phyloP scores from a whole-genome alignment of 768 basidiomycete species.

The Trametes punicea region DNA sequence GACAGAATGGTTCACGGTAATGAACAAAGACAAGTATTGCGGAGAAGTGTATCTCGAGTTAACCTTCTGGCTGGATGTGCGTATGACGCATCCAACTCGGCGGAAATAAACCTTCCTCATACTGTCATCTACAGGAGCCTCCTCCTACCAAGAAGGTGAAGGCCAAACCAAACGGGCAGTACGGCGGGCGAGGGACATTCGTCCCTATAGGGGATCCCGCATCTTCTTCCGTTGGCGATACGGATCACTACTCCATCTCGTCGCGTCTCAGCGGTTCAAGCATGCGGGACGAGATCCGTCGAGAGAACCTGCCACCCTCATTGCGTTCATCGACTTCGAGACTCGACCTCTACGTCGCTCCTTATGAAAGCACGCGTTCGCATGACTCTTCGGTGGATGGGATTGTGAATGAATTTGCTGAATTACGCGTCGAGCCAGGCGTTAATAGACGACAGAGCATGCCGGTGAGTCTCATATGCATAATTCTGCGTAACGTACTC shows the following conservation, averaged over 20 bases:
- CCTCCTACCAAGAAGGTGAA: conserved; percentile 67
- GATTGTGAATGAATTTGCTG: conserved; percentile 62
- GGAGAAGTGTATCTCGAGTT: conserved; percentile 96
- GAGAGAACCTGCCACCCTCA: conserved; percentile 58
- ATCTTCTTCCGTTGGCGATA: conserved; percentile 24
- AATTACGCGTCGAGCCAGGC: conserved; percentile 48
- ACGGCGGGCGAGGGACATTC: conserved; percentile 79
- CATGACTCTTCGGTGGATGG: conserved; percentile 41
- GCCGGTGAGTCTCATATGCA: conserved; percentile 19
- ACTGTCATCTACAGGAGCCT: conserved; percentile 51
- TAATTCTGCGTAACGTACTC: not conserved
- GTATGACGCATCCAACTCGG: conserved; percentile 26
- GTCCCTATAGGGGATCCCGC: conserved; percentile 39
- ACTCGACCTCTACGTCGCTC: conserved; percentile 68
- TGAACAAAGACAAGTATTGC: conserved; percentile 87
- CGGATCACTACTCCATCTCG: conserved; percentile 7
- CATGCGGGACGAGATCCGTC: conserved; percentile 31
- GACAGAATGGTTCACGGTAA: conserved; percentile 91
- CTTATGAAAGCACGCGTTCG: conserved; percentile 57
- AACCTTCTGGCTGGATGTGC: conserved; percentile 94
- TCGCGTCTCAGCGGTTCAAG: conserved; percentile 17
- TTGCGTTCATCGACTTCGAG: conserved; percentile 60
- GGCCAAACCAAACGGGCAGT: conserved; percentile 51
- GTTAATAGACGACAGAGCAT: conserved; percentile 20
- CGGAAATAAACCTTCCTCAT: not conserved